Base-by-base conservation (phyloP, 2,329 filamentous ascomycete species). In the Didymella glomerata region DNA sequence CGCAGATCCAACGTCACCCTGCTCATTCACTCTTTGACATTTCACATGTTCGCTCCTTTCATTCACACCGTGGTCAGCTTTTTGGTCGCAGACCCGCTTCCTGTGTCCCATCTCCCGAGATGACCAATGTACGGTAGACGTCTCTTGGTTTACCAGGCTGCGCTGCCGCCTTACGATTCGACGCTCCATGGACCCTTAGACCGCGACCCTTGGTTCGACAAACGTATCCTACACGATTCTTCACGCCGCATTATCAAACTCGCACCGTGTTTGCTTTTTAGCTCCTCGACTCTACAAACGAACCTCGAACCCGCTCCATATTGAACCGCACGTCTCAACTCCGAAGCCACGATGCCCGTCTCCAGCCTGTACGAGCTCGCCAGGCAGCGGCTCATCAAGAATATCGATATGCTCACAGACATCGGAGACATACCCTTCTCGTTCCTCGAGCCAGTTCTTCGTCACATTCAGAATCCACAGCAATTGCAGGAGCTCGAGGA, bases 401-500 rank as follows among this genome's bases (percentile, higher is more conserved):
- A 79, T 67, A 74, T 80, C 60, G 64, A 74, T 54, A 68, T 75
- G 58, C 76, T 97, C 55, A 83, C 83, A 45, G 88, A 91, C 74
- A 82, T 97, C 44, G 91, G 91, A 65, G 84, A 88, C 56, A 80
- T 93, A 38, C 87, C 89, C 3, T 92, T 90, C 77, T 78, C 84
- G 24, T 80, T 89, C 62, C 84, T 91, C 50, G 82, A 84, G 8
- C 84, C 86, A 1, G 85, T 97, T 40, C 86, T 98, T 30, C 71
- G 85, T 50, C 88, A 88, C 57, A 81, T 98, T 55, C 87, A 90
- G 53, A 89, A 85, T 63, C 88, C 93, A 1, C 79, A 84, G 44
- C 93, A 96, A 74, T 86, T 98, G 30, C 78, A 81, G 65, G 76
- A 83, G 56, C 84, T 97, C 58, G 93, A 97, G 78, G 62, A 84